A percentile compares a stretch with the other conserved stretches of the same genome.
Evolutionary conservation across 139 green algal species (phyloP).

Genomic region (Limnomonas spitsbergensis): DNA sequence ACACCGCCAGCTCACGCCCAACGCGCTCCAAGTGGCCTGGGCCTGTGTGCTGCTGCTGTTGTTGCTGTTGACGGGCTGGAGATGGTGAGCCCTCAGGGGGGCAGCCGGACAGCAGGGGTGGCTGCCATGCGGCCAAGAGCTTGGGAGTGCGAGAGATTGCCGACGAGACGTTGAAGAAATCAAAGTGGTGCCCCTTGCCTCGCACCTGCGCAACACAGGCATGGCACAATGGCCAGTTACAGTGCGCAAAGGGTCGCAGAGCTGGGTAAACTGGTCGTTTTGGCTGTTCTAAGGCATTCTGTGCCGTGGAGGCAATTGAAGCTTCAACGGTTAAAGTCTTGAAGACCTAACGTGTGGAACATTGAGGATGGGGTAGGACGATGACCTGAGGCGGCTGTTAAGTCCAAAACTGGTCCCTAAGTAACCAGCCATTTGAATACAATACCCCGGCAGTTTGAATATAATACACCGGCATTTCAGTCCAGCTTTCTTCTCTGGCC

Average conservation of each 20-base stretch:
- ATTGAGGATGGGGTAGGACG: no score
- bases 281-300: not conserved
- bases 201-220: constrained; percentile 48
- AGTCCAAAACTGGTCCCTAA: no score
- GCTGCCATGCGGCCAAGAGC: constrained; percentile 26
- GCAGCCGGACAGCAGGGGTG: not conserved
- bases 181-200: constrained; percentile 41
- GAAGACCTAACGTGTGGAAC: no score
- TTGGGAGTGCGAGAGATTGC: constrained; percentile 68
- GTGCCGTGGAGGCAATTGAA: not conserved
- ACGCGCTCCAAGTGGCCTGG: not conserved
- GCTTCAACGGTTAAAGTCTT: not conserved
- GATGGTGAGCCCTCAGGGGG: not conserved
- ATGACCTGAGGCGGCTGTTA: no score
- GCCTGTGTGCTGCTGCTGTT: constrained; percentile 2
- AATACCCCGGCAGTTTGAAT: no score
- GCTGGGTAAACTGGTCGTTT: not conserved
- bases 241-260: not conserved
- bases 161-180: constrained; percentile 70
- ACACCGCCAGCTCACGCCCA: constrained; percentile 27
- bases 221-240: not conserved
- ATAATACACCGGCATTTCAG: no score
- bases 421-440: no score
- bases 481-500: no score
- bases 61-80: no score